These are phyloP conservation scores for Creolimax fragrantissima DNA, from an alignment of 78 protist genomes.

Conservation along the genomic window DNA sequence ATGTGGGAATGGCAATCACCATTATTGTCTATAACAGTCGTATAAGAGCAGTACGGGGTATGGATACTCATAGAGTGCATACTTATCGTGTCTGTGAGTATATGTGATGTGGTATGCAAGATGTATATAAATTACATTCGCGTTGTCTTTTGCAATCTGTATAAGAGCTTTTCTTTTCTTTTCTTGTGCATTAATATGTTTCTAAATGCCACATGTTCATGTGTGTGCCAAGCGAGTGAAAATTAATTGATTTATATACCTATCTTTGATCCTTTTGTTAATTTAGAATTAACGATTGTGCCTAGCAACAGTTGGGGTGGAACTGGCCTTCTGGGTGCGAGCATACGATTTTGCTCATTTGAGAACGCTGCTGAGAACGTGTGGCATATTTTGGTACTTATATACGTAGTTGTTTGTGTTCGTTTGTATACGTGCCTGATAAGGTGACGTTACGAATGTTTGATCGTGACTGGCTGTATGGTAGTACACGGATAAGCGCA, in stretches of 20 bases:
- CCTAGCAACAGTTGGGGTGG: slow-evolving; percentile 75
- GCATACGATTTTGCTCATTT: slow-evolving; percentile 55
- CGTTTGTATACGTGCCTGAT: background rate
- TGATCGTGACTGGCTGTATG: too few relatives aligned
- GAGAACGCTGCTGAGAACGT: slow-evolving; percentile 51
- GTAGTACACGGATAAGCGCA: too few relatives aligned
- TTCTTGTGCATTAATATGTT: background rate
- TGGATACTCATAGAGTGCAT: background rate
- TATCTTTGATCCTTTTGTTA: background rate
- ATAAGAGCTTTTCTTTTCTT: background rate
- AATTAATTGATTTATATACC: background rate
- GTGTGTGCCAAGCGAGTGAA: background rate
- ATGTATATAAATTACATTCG: background rate
- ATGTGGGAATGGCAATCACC: slow-evolving; percentile 18
- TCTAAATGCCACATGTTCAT: background rate
- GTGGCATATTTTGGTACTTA: slow-evolving; percentile 59
- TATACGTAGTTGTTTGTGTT: too few relatives aligned
- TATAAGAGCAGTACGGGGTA: slow-evolving; percentile 24
- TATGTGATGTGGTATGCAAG: background rate
- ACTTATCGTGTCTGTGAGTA: background rate
- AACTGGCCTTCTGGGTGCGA: slow-evolving; percentile 61
- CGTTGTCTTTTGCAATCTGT: background rate
- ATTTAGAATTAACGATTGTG: background rate
- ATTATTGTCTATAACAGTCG: slow-evolving; percentile 46
- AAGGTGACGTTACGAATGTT: too few relatives aligned